These are phyloP conservation scores for Austroboletus novae-zelandiae DNA, from an alignment of 1,284 basidiomycete species.

Conservation along the genomic window DNA sequence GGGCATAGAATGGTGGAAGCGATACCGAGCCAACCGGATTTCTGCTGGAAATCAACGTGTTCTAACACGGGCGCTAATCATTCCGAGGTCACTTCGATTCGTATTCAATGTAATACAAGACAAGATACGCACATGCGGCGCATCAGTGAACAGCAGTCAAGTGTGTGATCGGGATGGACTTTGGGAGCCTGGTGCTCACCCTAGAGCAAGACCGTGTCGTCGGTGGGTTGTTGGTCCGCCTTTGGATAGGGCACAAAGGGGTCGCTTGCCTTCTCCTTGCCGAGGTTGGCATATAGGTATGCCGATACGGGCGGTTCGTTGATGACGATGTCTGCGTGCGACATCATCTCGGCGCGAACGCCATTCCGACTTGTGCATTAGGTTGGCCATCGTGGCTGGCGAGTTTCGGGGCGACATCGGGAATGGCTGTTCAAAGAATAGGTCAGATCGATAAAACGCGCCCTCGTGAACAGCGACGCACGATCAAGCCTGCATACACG, in stretches of 20 bases:
- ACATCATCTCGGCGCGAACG: background rate
- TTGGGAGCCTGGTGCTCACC: background rate
- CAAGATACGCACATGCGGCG: too few relatives aligned
- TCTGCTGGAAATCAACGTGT: too few relatives aligned
- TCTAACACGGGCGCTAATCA: background rate
- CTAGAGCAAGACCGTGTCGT: background rate
- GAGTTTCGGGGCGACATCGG: slow-evolving; percentile 40
- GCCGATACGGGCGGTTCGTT: background rate
- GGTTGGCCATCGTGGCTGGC: slow-evolving; percentile 30
- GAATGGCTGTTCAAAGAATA: slow-evolving; percentile 20
- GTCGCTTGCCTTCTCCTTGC: background rate
- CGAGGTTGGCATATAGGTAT: background rate
- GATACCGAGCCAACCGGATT: too few relatives aligned
- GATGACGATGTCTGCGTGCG: background rate
- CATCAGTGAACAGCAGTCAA: too few relatives aligned
- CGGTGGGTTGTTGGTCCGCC: background rate
- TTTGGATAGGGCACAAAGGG: background rate
- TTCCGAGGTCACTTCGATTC: background rate
- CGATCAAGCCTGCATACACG: slow-evolving; percentile 31
- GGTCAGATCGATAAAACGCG: background rate
- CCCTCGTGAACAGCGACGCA: slow-evolving; percentile 6
- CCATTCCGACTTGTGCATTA: slow-evolving; percentile 29
- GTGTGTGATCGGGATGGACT: background rate
- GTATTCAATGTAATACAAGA: too few relatives aligned
- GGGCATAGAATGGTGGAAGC: too few relatives aligned